Conservation (phyloP, 768 basidiomycete genomes). For the Saitozyma sp. region DNA sequence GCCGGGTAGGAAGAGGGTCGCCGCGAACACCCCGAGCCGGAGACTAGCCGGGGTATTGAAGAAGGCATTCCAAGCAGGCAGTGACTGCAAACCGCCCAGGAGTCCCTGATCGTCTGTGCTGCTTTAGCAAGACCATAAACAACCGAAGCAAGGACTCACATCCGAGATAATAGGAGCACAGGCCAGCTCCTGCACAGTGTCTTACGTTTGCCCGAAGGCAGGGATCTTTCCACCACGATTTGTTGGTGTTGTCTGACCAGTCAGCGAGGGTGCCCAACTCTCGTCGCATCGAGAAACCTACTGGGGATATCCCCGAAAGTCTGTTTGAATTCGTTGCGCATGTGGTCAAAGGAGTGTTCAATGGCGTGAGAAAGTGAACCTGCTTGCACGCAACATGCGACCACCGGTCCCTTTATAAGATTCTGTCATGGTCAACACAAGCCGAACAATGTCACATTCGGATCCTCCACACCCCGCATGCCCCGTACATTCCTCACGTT, state of each 20-base stretch:
- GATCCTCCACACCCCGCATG: too few species aligned
- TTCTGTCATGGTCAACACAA: too few species aligned
- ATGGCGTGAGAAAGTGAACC: too few species aligned
- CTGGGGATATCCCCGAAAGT: too few species aligned
- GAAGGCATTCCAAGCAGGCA: constrained; percentile 3
- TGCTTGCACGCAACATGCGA: too few species aligned
- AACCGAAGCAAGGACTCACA: neutral
- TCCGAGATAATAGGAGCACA: constrained; percentile 1
- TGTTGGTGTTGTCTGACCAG: constrained; percentile 9
- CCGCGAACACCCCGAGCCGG: neutral
- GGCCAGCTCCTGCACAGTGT: neutral
- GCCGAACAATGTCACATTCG: too few species aligned
- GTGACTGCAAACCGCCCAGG: neutral
- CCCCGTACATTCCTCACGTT: too few species aligned
- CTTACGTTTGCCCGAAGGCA: constrained; percentile 1
- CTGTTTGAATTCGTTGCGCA: too few species aligned
- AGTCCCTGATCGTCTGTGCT: constrained; percentile 1
- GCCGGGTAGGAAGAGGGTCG: neutral
- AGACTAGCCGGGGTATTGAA: constrained; percentile 1
- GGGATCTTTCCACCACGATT: constrained; percentile 9
- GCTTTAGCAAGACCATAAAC: neutral
- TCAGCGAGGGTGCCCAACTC: too few species aligned
- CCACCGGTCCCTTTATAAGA: too few species aligned
- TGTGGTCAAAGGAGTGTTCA: too few species aligned
- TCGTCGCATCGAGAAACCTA: too few species aligned